Evolutionary conservation across 495 filamentous ascomycete species (phyloP), one percentile per base, ranked within the genome.

Genomic region (Penicillium goetzii): DNA sequence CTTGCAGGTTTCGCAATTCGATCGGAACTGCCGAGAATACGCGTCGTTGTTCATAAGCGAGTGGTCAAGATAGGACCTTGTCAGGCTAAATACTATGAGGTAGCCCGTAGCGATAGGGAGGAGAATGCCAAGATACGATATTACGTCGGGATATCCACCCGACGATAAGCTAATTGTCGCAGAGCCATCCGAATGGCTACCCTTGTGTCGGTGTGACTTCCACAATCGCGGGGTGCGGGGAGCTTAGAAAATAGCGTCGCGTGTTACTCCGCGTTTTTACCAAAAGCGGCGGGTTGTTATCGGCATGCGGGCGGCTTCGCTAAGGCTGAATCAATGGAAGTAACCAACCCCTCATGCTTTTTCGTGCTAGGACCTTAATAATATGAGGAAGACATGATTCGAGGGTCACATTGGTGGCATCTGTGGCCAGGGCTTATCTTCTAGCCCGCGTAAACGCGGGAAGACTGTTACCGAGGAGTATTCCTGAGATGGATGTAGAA

Each of bases 201-300:
- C 4, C 25, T 53, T 51, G 23, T 41, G 60, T 30, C 28, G 26
- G 49, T 58, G 49, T 45, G 25, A 19, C 32, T 19, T 15, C 19
- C 12, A 58, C 28, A 26, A 9, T 19, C 14, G 17, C 30, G 10
- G 30, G 26, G n/a, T 33, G 15, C 3, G 2, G 4, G 52, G n/a
- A 38, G 49, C 34, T 36, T 33, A n/a, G 21, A 34, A 30, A 21
- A 41, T 26, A 50, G 49, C 30, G 33, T 58, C 10, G 19, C 21
- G 50, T 19, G 12, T 56, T 56, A 61, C 68, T 71, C 68, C 68
- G 68, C 68, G 4, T 57, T 71, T 50, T 63, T 62, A 63, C 68
- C 66, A 4, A 50, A 71, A 68, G 8, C 6, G 50, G 68, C 30
- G 21, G 36, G 36, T 56, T 36, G 60, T 62, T 68, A 64, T 64